Conservation (phyloP, 208 protist species). For the Trypanosoma lewisi region DNA sequence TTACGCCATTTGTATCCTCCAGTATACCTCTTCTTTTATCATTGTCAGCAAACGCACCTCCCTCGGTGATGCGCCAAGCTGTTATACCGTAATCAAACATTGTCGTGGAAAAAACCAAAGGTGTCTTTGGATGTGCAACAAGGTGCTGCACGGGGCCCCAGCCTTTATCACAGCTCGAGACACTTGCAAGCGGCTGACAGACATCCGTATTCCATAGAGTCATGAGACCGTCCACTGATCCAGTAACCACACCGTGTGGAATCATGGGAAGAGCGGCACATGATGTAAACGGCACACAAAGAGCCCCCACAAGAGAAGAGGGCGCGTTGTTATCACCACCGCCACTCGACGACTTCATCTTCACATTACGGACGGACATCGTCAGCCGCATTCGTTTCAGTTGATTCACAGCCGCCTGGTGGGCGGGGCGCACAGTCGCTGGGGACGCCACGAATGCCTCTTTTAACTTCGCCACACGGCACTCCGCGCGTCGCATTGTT, state of each 20-base stretch:
- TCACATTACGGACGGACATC: slow-evolving; percentile 82
- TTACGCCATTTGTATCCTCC: neutral
- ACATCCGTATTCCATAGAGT: slow-evolving; percentile 65
- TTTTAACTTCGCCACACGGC: slow-evolving; percentile 57
- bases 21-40: neutral
- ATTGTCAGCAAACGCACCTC: neutral
- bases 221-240: slow-evolving; percentile 75
- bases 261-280: slow-evolving; percentile 44
- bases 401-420: slow-evolving; percentile 30
- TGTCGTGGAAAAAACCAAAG: slow-evolving; percentile 59
- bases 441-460: slow-evolving; percentile 43
- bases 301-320: slow-evolving; percentile 27
- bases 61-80: slow-evolving; percentile 36
- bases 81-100: slow-evolving; percentile 70
- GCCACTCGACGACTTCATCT: slow-evolving; percentile 19
- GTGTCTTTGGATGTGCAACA: slow-evolving; percentile 36
- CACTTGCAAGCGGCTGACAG: slow-evolving; percentile 44
- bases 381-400: slow-evolving; percentile 50
- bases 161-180: slow-evolving; percentile 37
- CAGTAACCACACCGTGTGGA: slow-evolving; percentile 41
- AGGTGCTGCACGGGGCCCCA: slow-evolving; percentile 71
- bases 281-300: slow-evolving; percentile 71
- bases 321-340: neutral
- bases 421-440: slow-evolving; percentile 25
- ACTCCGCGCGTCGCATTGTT: slow-evolving; percentile 42